Conservation (phyloP, 202 grass and related monocot species). For the Cymbopogon flexuosus region DNA sequence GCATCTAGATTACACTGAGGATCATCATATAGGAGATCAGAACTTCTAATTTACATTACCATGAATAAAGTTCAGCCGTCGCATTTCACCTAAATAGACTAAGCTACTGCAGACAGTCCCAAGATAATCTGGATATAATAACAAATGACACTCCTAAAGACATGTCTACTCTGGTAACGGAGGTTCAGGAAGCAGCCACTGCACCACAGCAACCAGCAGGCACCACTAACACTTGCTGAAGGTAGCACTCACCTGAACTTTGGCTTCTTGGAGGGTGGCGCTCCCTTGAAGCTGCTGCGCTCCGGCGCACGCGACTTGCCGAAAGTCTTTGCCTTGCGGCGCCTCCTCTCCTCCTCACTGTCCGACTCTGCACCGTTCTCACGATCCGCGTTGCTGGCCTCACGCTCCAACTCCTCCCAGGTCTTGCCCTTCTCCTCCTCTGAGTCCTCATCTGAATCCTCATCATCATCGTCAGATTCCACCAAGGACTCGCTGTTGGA, state of each 20-base stretch:
- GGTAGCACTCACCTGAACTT: conserved; percentile 36
- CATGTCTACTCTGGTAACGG: neutral
- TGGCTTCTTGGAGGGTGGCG: conserved; percentile 20
- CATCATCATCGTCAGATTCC: conserved; percentile 48
- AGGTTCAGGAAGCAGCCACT: neutral
- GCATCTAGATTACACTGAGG: too few relatives aligned
- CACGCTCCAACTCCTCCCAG: conserved; percentile 77
- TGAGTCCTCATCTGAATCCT: conserved; percentile 58
- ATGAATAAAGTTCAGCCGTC: neutral
- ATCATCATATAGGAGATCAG: too few relatives aligned
- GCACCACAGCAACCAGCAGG: neutral
- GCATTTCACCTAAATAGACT: conserved; percentile 7
- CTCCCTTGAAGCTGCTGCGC: conserved; percentile 35
- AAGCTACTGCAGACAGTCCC: conserved; percentile 10
- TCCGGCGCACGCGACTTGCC: conserved; percentile 33
- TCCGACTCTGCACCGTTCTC: conserved; percentile 67
- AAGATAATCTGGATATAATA: neutral
- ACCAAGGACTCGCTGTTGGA: conserved; percentile 50
- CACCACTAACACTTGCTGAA: neutral
- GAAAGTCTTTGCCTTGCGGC: conserved; percentile 52
- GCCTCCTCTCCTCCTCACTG: conserved; percentile 66
- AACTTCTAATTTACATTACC: too few relatives aligned
- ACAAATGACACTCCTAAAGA: neutral
- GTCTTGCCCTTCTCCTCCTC: conserved; percentile 97
- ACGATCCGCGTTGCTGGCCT: conserved; percentile 59